Evolutionary conservation across 306 rosid species (phyloP).

Genomic region (Gastrolobium villosum): DNA sequence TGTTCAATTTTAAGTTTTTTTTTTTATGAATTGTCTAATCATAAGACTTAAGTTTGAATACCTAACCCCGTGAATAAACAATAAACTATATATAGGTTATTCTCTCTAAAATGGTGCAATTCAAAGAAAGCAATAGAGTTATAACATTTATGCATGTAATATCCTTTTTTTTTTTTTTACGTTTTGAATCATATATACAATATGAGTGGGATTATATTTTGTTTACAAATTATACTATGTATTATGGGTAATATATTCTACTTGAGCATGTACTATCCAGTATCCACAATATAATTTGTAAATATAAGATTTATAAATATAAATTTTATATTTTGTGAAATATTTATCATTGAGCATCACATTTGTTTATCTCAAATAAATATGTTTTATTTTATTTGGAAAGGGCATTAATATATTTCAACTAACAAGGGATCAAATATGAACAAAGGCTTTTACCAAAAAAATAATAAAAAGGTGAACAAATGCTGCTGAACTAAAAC

Average conservation of each 20-base stretch:
- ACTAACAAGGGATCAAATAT: background rate
- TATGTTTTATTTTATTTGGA: background rate
- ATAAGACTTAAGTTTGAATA: background rate
- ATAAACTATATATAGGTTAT: background rate
- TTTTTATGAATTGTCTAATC: background rate
- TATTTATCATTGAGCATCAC: background rate
- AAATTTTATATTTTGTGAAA: too few relatives aligned
- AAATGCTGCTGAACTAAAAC: constrained; percentile 14
- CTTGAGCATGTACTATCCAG: too few relatives aligned
- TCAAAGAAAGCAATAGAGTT: background rate
- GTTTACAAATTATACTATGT: too few relatives aligned
- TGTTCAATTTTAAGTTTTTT: background rate
- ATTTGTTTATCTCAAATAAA: background rate
- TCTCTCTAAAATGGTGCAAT: background rate
- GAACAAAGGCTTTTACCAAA: too few relatives aligned
- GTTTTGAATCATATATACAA: background rate
- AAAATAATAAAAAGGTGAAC: background rate
- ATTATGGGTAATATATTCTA: too few relatives aligned
- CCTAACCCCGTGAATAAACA: background rate
- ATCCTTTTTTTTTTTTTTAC: too few relatives aligned
- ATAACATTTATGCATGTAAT: too few relatives aligned
- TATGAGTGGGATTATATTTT: too few relatives aligned
- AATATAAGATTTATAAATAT: too few relatives aligned
- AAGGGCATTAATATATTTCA: background rate
- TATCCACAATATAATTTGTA: too few relatives aligned